These are phyloP conservation scores for Camellia japonica DNA, from an alignment of 148 eudicot species.

Conservation along the genomic window DNA sequence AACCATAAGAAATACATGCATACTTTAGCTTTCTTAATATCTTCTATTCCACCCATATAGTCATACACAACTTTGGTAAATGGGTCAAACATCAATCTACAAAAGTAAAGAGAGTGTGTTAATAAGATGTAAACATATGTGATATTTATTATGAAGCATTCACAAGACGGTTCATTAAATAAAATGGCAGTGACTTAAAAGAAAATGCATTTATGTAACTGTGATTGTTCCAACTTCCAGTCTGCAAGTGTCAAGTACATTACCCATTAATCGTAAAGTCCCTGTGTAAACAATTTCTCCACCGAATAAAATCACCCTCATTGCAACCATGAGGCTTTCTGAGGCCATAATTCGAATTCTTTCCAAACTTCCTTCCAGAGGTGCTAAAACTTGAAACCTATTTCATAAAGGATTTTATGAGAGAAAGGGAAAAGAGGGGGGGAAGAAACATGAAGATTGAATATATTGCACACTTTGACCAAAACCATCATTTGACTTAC, in stretches of 20 bases:
- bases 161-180: not conserved
- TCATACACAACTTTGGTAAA: constrained; percentile 57
- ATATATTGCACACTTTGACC: too few relatives aligned
- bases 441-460: too few relatives aligned
- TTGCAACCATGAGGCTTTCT: constrained; percentile 38
- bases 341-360: constrained; percentile 21
- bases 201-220: not conserved
- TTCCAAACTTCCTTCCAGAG: constrained; percentile 23
- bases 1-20: constrained; percentile 32
- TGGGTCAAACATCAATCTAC: constrained; percentile 77
- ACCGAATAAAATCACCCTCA: constrained; percentile 58
- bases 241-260: constrained; percentile 27
- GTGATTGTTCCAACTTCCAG: not conserved
- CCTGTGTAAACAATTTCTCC: constrained; percentile 64
- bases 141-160: not conserved
- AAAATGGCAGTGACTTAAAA: not conserved
- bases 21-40: constrained; percentile 69
- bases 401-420: not conserved
- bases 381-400: constrained; percentile 78
- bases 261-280: constrained; percentile 89
- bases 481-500: too few relatives aligned
- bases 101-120: not conserved
- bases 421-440: too few relatives aligned
- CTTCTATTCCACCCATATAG: constrained; percentile 64
- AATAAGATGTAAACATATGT: not conserved